phyloP scores from a whole-genome alignment of 306 rosid species.

The Comarum palustre region DNA sequence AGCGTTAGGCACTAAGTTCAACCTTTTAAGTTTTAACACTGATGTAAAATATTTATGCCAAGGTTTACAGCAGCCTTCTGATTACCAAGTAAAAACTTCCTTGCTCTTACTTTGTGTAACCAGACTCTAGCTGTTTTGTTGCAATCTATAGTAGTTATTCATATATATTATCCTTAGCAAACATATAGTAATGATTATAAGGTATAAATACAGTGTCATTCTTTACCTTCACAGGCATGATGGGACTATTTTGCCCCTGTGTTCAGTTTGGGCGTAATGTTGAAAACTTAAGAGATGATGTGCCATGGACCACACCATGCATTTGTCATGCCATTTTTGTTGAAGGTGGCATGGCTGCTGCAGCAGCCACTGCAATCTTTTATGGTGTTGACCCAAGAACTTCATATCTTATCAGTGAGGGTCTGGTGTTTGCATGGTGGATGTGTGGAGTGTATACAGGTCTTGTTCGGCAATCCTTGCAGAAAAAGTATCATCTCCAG shows the following conservation, averaged over 20 bases:
- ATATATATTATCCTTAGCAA: neutral
- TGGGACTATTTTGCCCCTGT: constrained; percentile 89
- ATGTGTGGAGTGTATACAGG: constrained; percentile 94
- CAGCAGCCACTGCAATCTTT: constrained; percentile 61
- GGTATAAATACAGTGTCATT: neutral
- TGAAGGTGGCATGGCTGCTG: constrained; percentile 91
- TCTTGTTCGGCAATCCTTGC: constrained; percentile 78
- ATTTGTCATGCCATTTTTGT: constrained; percentile 83
- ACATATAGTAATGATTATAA: neutral
- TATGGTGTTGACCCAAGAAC: constrained; percentile 66
- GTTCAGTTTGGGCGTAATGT: constrained; percentile 86
- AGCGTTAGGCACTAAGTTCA: neutral
- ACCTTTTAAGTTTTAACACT: neutral
- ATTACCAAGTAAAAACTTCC: neutral
- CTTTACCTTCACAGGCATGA: constrained; percentile 55
- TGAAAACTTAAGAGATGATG: constrained; percentile 69
- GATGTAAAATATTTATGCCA: neutral
- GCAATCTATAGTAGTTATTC: neutral
- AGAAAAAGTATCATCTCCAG: constrained; percentile 90
- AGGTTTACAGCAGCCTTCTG: neutral
- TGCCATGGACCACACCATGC: constrained; percentile 79
- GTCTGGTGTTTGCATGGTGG: constrained; percentile 94
- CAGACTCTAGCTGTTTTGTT: neutral
- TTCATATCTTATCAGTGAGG: constrained; percentile 70
- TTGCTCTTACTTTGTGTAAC: neutral